A percentile compares a stretch with the other conserved stretches of the same genome.
Evolutionary conservation across 106 monocot species (phyloP).

Genomic region (Gastrodia elata): DNA sequence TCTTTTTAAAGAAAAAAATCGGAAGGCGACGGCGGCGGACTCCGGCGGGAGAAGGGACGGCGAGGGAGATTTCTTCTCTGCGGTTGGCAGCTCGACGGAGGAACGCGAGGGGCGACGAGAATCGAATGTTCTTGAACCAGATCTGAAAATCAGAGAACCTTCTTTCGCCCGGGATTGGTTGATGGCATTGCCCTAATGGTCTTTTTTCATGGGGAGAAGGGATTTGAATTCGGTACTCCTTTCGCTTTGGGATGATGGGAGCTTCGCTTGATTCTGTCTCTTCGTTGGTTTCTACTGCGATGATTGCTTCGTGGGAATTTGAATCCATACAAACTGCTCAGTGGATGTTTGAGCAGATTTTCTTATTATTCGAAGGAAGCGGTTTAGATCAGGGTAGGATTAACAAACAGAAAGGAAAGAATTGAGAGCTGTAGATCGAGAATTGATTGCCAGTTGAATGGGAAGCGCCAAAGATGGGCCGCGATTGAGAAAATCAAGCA

Average conservation of each 20-base stretch:
- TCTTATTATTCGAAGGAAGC: background rate
- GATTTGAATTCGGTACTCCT: slow-evolving; percentile 15
- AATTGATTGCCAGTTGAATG: background rate
- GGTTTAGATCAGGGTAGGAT: too few species aligned
- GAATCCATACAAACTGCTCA: background rate
- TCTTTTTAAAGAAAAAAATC: slow-evolving; percentile 15
- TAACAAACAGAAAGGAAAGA: background rate
- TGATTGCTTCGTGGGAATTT: background rate
- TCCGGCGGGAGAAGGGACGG: slow-evolving; percentile 26
- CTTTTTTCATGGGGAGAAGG: slow-evolving; percentile 12
- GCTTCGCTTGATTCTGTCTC: background rate
- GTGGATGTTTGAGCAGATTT: background rate
- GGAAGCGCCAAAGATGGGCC: background rate
- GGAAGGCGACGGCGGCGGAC: slow-evolving; percentile 17
- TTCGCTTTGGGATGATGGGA: slow-evolving; percentile 11
- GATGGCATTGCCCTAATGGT: background rate
- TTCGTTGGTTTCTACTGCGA: background rate
- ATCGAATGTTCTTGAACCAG: slow-evolving; percentile 15
- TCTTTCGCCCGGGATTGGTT: background rate
- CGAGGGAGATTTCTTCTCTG: slow-evolving; percentile 23
- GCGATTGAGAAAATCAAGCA: background rate
- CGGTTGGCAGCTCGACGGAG: slow-evolving; percentile 11
- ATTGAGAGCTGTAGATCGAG: background rate
- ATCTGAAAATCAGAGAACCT: slow-evolving; percentile 13
- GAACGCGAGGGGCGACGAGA: slow-evolving; percentile 22